Evolutionary conservation across 106 monocot genomes (phyloP).

Genomic region (Phalaenopsis equestris): DNA sequence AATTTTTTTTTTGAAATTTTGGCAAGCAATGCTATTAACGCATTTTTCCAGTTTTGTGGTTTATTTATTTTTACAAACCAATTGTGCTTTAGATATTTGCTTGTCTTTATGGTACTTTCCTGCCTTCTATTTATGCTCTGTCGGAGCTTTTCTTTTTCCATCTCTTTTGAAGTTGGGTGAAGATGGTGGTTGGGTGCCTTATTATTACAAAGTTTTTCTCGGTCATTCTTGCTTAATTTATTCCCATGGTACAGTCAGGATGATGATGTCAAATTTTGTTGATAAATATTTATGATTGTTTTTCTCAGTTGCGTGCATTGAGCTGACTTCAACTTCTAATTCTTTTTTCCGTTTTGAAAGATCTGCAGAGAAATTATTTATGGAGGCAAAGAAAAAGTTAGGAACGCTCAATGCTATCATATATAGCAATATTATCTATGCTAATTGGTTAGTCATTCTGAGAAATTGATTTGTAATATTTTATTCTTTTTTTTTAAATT

Average conservation of each 20-base stretch:
- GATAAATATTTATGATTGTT: not conserved
- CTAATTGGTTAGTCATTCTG: slow-evolving; percentile 77
- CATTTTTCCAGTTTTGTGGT: too few relatives aligned
- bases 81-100: too few relatives aligned
- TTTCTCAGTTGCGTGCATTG: not conserved
- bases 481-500: not conserved
- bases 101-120: too few relatives aligned
- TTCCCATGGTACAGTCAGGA: not conserved
- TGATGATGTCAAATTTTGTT: not conserved
- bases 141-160: too few relatives aligned
- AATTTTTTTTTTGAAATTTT: too few relatives aligned
- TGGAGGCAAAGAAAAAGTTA: slow-evolving; percentile 76
- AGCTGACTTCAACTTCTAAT: slow-evolving; percentile 15
- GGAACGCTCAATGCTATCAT: slow-evolving; percentile 65
- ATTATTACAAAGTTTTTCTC: not conserved
- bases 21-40: too few relatives aligned
- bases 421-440: slow-evolving; percentile 95
- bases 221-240: not conserved
- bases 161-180: not conserved
- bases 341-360: slow-evolving; percentile 42
- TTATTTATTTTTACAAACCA: too few relatives aligned
- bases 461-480: not conserved
- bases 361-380: slow-evolving; percentile 83
- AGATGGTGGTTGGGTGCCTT: not conserved
- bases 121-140: too few relatives aligned